Evolutionary conservation across 140 eudicot genomes (phyloP).

Genomic region (Stevia rebaudiana): DNA sequence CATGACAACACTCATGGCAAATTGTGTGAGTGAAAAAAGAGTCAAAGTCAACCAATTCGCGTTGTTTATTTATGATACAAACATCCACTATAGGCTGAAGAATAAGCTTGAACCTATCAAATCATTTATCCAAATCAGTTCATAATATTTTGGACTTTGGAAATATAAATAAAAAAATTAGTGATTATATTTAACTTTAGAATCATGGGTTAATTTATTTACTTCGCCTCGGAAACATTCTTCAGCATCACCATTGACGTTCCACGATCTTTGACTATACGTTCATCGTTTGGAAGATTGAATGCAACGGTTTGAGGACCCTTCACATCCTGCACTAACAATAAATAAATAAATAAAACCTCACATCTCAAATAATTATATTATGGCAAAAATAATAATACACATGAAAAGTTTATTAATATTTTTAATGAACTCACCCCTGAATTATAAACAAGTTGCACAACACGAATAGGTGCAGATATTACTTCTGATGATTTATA

Average conservation of each 20-base stretch:
- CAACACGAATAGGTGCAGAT: conserved; percentile 90
- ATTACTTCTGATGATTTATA: conserved; percentile 72
- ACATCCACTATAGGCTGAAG: conserved; percentile 76
- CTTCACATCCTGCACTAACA: conserved; percentile 69
- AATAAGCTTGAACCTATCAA: conserved; percentile 80
- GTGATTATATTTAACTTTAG: neutral
- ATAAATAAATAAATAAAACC: conserved; percentile 1
- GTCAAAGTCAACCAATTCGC: conserved; percentile 68
- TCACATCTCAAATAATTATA: conserved; percentile 2
- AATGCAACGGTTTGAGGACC: conserved; percentile 98
- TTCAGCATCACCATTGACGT: conserved; percentile 97
- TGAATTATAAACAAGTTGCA: conserved; percentile 76
- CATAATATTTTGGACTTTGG: neutral
- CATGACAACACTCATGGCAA: conserved; percentile 97
- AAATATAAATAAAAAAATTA: neutral
- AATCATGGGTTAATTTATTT: conserved; percentile 21
- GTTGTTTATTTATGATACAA: conserved; percentile 64
- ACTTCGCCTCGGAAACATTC: conserved; percentile 97
- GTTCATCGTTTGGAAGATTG: conserved; percentile 92
- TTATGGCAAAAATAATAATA: neutral
- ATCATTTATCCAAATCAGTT: neutral
- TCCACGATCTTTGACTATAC: conserved; percentile 86
- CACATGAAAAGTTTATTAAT: conserved; percentile 1
- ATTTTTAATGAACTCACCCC: conserved; percentile 49
- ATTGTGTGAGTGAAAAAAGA: conserved; percentile 92